Evolutionary conservation across 805 yeast genomes (phyloP), one percentile per base, ranked within the genome.

Genomic region (Candida alai): DNA sequence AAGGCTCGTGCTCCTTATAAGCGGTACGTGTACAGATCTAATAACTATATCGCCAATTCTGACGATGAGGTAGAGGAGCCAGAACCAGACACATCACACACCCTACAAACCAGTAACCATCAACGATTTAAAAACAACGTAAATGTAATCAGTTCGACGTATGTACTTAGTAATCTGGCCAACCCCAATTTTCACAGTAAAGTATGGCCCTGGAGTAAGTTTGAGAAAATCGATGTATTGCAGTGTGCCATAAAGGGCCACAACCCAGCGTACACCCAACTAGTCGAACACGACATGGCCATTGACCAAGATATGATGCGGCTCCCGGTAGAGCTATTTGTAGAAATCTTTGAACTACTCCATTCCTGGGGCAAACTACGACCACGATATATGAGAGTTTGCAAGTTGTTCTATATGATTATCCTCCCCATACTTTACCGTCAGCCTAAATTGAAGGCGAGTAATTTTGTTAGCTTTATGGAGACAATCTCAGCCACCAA

Each of bases 1-100:
- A 83, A 88, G 68, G 67, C 73, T 30, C 78, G 80, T 42, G 87
- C 88, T 36, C 88, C 89, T 5, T 88, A 84, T 60, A 72, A 78
- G 57, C 74, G 80, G 56, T 86, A 85, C 55, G 87, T 74, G 29
- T 78, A 76, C 46, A 70, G 74, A 20, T 65, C 69, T 18, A 56
- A 48, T 43, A 49, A 55, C 5, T 52, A 45, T 21, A 48, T 38
- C 15, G 45, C 47, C 26, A 43, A 48, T 31, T 49, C 56, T 30
- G 56, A 51, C 26, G 64, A 57, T 23, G 52, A 52, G 35, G 47
- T 36, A 12, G 36, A 35, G 7, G 44, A 41, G 4, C 41, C 42
- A n/a, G 31, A 30, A n/a, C 16, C 18, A 8, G 24, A 19, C 17
- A 15, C 24, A 19, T 16, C 11, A 16, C 11, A 34, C 13, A 26